Conservation (phyloP, 768 basidiomycete species). For the Polyporus arcularius region DNA sequence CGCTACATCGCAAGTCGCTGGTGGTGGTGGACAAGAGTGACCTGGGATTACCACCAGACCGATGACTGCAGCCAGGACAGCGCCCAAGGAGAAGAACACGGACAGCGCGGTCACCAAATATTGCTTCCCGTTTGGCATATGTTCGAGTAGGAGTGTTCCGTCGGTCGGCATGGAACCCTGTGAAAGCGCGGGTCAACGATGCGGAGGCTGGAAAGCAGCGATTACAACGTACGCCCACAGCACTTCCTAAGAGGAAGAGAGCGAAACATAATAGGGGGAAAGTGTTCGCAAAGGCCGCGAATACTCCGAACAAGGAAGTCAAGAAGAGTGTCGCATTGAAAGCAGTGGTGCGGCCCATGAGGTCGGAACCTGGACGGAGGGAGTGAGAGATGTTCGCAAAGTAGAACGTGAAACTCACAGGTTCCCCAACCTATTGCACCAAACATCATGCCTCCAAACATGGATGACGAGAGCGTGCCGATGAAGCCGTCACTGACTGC, state of each 20-base stretch:
- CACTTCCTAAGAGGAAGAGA: slow-evolving; percentile 87
- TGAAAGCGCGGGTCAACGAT: background rate
- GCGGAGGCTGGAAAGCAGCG: background rate
- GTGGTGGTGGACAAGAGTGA: slow-evolving; percentile 58
- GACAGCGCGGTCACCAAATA: slow-evolving; percentile 91
- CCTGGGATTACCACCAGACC: slow-evolving; percentile 79
- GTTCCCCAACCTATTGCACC: slow-evolving; percentile 92
- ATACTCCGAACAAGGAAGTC: slow-evolving; percentile 84
- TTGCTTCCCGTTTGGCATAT: slow-evolving; percentile 89
- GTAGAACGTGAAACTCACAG: slow-evolving; percentile 45
- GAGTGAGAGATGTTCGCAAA: background rate
- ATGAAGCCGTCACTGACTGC: slow-evolving; percentile 75
- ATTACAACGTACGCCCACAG: slow-evolving; percentile 77
- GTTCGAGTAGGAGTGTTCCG: slow-evolving; percentile 88
- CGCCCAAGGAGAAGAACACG: slow-evolving; percentile 94
- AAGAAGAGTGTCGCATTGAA: slow-evolving; percentile 94
- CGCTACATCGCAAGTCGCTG: slow-evolving; percentile 61
- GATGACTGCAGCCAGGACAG: slow-evolving; percentile 81
- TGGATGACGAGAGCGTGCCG: slow-evolving; percentile 81
- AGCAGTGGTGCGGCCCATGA: slow-evolving; percentile 83
- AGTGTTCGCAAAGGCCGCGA: slow-evolving; percentile 71
- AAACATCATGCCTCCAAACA: slow-evolving; percentile 98
- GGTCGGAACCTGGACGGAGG: slow-evolving; percentile 64
- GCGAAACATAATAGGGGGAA: slow-evolving; percentile 71
- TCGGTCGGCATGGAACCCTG: slow-evolving; percentile 97